Evolutionary conservation across 2,329 filamentous ascomycete genomes (phyloP).

Genomic region (Hymenoscyphus fructigenus): DNA sequence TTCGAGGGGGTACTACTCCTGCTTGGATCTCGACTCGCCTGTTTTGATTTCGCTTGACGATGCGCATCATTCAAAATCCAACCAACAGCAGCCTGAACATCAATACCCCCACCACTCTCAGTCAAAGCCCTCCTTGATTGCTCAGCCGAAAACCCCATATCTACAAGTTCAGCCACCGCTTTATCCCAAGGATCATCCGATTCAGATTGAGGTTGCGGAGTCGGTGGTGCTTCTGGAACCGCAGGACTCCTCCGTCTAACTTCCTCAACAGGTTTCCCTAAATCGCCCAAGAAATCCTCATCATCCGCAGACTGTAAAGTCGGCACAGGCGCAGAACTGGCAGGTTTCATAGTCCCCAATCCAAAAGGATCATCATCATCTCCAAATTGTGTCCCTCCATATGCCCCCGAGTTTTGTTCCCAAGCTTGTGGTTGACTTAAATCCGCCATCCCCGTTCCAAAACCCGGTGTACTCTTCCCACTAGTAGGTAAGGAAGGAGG

Average conservation of each 20-base stretch:
- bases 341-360: constrained; percentile 57
- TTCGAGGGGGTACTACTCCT: constrained; percentile 24
- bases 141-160: constrained; percentile 89
- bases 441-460: constrained; percentile 43
- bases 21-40: constrained; percentile 46
- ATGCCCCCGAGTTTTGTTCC: constrained; percentile 39
- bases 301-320: constrained; percentile 47
- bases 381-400: constrained; percentile 39
- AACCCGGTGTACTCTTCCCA: constrained; percentile 44
- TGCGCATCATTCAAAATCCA: constrained; percentile 93
- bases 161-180: constrained; percentile 83
- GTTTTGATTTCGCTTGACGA: constrained; percentile 73
- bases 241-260: constrained; percentile 48
- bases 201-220: constrained; percentile 25
- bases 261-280: constrained; percentile 64
- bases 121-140: constrained; percentile 78
- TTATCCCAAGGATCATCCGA: constrained; percentile 67
- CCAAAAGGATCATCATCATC: constrained; percentile 87
- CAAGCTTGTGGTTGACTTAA: constrained; percentile 56
- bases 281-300: constrained; percentile 64
- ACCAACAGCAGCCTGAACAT: constrained; percentile 84
- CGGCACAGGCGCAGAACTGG: constrained; percentile 30
- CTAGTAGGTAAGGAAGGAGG: constrained; percentile 46
- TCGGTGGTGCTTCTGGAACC: constrained; percentile 26
- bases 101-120: constrained; percentile 74